These are phyloP conservation scores for Cordyceps fumosorosea DNA, from an alignment of 2,329 filamentous ascomycete genomes.

Conservation along the genomic window DNA sequence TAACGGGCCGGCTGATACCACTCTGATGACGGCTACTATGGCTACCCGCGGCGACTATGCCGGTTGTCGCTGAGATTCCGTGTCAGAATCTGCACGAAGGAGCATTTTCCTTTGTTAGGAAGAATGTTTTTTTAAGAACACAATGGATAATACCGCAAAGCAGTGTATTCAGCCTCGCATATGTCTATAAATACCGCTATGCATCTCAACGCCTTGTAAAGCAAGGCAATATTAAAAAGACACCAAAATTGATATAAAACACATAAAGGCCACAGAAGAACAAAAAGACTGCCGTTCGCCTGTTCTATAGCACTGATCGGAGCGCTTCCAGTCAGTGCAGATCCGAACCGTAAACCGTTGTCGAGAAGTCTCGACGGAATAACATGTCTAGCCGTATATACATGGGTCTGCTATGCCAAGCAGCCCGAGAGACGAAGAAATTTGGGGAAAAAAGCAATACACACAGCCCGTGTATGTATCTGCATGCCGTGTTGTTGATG, in stretches of 20 bases:
- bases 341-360: background rate
- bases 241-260: background rate
- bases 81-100: no score
- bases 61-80: no score
- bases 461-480: background rate
- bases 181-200: no score
- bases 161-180: no score
- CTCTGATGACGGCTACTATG: background rate
- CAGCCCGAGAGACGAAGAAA: background rate
- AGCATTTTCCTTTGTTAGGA: no score
- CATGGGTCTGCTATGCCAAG: background rate
- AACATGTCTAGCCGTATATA: background rate
- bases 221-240: background rate
- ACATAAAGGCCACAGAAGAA: background rate
- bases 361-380: background rate
- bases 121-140: no score
- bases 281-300: background rate
- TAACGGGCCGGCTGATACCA: background rate
- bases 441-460: background rate
- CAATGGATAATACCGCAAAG: no score
- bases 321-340: conserved; percentile 11
- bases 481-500: background rate
- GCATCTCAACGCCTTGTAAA: background rate
- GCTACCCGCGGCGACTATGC: background rate
- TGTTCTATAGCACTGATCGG: conserved; percentile 3